phyloP scores from a whole-genome alignment of 225 moss, liverwort and hornwort species.

The Bryoerythrophyllum caledonicum region DNA sequence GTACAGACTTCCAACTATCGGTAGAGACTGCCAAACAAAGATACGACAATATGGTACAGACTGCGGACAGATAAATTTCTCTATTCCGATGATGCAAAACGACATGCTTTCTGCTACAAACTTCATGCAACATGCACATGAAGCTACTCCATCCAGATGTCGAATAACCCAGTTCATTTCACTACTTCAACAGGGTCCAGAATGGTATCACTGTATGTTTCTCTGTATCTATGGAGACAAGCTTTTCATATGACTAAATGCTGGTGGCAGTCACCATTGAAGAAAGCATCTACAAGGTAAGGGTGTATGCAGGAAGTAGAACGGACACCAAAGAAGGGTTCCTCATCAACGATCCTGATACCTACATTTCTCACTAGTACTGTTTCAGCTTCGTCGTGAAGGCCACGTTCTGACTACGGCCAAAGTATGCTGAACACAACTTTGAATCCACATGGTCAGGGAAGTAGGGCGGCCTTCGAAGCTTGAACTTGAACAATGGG shows the following conservation, averaged over 20 bases:
- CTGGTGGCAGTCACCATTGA: constrained; percentile 61
- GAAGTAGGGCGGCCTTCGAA: neutral
- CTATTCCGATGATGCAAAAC: neutral
- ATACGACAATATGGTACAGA: neutral
- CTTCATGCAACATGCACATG: neutral
- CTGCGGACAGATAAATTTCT: neutral
- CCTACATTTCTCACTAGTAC: neutral
- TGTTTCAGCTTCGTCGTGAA: neutral
- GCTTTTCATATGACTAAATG: neutral
- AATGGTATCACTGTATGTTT: neutral
- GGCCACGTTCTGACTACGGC: neutral
- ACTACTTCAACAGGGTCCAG: constrained; percentile 4
- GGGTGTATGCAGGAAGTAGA: constrained; percentile 78
- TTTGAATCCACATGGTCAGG: neutral
- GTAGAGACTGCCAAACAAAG: neutral
- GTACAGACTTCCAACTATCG: neutral
- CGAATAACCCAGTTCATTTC: neutral
- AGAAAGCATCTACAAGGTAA: constrained; percentile 87
- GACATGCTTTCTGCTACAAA: neutral
- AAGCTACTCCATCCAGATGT: neutral
- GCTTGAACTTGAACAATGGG: neutral
- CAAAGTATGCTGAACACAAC: neutral
- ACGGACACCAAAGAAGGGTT: constrained; percentile 45
- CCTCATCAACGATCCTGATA: constrained; percentile 15
- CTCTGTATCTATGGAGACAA: neutral